Evolutionary conservation across 2,329 filamentous ascomycete species (phyloP).

Genomic region (Xylariaceae sp.): DNA sequence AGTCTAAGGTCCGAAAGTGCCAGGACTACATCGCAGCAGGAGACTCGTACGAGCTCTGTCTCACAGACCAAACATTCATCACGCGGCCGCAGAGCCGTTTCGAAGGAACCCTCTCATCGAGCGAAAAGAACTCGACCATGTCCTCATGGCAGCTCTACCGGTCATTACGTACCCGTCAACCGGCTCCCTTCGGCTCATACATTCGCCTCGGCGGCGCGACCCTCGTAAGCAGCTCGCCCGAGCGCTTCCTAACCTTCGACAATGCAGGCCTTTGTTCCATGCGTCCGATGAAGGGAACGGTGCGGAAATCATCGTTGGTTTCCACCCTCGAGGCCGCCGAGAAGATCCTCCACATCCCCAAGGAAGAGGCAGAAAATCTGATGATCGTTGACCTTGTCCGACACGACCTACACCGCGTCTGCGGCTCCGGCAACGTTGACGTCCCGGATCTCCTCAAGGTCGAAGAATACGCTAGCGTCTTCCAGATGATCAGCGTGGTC

Average conservation of each 20-base stretch:
- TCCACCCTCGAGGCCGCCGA: slow-evolving; percentile 68
- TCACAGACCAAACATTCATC: slow-evolving; percentile 70
- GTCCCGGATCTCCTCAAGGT: slow-evolving; percentile 78
- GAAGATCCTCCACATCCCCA: slow-evolving; percentile 68
- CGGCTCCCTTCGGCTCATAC: slow-evolving; percentile 81
- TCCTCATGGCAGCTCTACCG: slow-evolving; percentile 68
- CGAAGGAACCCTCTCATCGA: slow-evolving; percentile 40
- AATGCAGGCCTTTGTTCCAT: slow-evolving; percentile 62
- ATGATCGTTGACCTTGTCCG: slow-evolving; percentile 98
- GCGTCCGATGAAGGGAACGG: slow-evolving; percentile 93
- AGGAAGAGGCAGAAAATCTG: slow-evolving; percentile 91
- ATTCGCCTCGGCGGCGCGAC: slow-evolving; percentile 64
- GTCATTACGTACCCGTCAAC: slow-evolving; percentile 63
- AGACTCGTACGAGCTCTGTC: slow-evolving; percentile 79
- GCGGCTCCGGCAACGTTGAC: slow-evolving; percentile 64
- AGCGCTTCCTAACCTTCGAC: slow-evolving; percentile 69
- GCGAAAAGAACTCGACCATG: slow-evolving; percentile 30
- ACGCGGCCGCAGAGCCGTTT: slow-evolving; percentile 35
- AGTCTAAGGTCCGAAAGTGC: slow-evolving; percentile 60
- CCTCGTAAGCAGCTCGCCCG: slow-evolving; percentile 77
- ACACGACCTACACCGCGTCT: slow-evolving; percentile 84
- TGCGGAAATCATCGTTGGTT: slow-evolving; percentile 61
- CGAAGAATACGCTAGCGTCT: slow-evolving; percentile 87
- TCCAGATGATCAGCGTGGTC: slow-evolving; percentile 85
- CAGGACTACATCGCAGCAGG: slow-evolving; percentile 69